Conservation (phyloP, 1,284 basidiomycete species). For the Mycena sp. region DNA sequence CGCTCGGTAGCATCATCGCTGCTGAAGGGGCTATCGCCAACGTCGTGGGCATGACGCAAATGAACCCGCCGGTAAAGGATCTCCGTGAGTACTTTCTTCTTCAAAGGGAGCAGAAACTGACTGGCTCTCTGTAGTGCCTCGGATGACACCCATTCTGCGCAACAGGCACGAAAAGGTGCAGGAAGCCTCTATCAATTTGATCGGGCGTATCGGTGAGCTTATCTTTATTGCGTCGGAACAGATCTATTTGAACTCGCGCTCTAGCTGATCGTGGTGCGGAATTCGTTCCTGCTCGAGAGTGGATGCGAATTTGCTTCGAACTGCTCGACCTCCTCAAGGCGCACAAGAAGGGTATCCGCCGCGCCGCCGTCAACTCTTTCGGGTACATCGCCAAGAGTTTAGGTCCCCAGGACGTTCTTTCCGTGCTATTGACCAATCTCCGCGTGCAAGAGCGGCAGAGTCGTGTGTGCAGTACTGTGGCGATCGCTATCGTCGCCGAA, state of each 20-base stretch:
- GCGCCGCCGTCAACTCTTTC: slow-evolving; percentile 99
- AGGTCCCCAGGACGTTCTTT: slow-evolving; percentile 98
- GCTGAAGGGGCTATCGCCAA: slow-evolving; percentile 99
- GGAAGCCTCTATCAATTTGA: slow-evolving; percentile 99
- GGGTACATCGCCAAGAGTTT: slow-evolving; percentile 99
- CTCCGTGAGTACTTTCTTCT: slow-evolving; percentile 69
- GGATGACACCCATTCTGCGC: slow-evolving; percentile 99
- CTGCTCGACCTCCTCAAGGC: slow-evolving; percentile 97
- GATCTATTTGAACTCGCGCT: slow-evolving; percentile 3
- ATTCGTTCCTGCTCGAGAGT: slow-evolving; percentile 97
- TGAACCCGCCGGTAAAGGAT: slow-evolving; percentile 99
- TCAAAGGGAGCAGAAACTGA: slow-evolving; percentile 27
- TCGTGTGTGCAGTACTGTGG: slow-evolving; percentile 98
- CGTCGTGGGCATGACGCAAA: slow-evolving; percentile 99
- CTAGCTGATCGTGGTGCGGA: slow-evolving; percentile 97
- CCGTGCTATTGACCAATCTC: slow-evolving; percentile 95
- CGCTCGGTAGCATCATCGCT: slow-evolving; percentile 97
- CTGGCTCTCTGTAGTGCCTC: slow-evolving; percentile 73
- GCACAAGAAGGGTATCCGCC: slow-evolving; percentile 98
- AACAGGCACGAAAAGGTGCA: slow-evolving; percentile 99
- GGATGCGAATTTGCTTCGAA: slow-evolving; percentile 99
- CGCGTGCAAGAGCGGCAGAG: slow-evolving; percentile 99
- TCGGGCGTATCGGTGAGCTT: slow-evolving; percentile 90
- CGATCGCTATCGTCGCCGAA: slow-evolving; percentile 97
- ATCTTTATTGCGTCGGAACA: background rate